These are phyloP conservation scores for Fagopyrum tataricum DNA, from an alignment of 148 eudicot genomes.

Conservation along the genomic window DNA sequence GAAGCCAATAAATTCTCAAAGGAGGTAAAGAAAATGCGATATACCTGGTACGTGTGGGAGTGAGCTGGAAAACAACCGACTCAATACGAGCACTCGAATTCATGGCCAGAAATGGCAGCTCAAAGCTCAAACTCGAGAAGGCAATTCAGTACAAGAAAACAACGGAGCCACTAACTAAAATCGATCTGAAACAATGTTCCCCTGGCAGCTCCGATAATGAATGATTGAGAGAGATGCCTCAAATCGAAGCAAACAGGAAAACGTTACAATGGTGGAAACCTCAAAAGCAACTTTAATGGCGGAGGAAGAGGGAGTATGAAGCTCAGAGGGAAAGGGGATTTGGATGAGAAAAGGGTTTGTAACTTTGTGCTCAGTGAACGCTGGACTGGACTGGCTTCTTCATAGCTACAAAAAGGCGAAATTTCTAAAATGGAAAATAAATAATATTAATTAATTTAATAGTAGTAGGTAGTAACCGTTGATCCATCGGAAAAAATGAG, in stretches of 20 bases:
- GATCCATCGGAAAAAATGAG: too few relatives aligned
- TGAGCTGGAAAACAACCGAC: slow-evolving; percentile 79
- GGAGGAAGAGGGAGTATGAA: neutral
- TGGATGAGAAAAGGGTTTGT: slow-evolving; percentile 4
- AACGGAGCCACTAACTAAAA: neutral
- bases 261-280: neutral
- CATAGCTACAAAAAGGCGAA: neutral
- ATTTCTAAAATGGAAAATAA: neutral
- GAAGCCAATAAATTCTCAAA: neutral
- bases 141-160: neutral
- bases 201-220: neutral
- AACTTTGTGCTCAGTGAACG: neutral
- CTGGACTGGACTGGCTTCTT: neutral
- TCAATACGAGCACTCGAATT: slow-evolving; percentile 62
- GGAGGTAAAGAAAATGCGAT: neutral
- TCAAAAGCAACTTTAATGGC: slow-evolving; percentile 2
- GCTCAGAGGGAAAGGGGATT: neutral
- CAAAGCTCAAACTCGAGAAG: neutral
- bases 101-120: slow-evolving; percentile 24
- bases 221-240: neutral
- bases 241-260: slow-evolving; percentile 7
- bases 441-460: neutral
- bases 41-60: slow-evolving; percentile 97
- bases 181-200: slow-evolving; percentile 5
- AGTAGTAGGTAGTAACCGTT: too few relatives aligned